Evolutionary conservation across 768 basidiomycete genomes (phyloP), one percentile per base, ranked within the genome.

Genomic region (Collybiopsis luxurians): DNA sequence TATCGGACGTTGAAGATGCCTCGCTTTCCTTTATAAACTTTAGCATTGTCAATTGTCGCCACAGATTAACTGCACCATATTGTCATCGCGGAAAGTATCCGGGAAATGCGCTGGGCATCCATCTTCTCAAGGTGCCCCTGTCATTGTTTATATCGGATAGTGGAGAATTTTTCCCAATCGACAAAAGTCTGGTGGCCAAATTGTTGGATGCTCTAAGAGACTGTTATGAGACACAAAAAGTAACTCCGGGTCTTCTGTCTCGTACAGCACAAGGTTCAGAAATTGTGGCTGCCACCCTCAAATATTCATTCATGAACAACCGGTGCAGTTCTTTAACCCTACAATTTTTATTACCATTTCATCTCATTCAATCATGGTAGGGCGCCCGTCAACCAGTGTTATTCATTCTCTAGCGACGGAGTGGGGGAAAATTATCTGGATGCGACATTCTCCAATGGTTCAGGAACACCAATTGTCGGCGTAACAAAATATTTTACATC

Each of bases 321-420:
- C n/a, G n/a, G n/a, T n/a, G n/a, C n/a, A n/a, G n/a, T n/a, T n/a
- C n/a, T n/a, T n/a, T n/a, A n/a, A n/a, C n/a, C n/a, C n/a, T n/a
- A n/a, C n/a, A n/a, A n/a, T n/a, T n/a, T n/a, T n/a, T n/a, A n/a
- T n/a, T n/a, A n/a, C n/a, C n/a, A n/a, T n/a, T n/a, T n/a, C n/a
- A n/a, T n/a, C n/a, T n/a, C n/a, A n/a, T n/a, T n/a, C n/a, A n/a
- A n/a, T n/a, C n/a, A n/a, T n/a, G n/a, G n/a, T n/a, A n/a, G n/a
- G n/a, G 55, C 3, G 30, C 62, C 5, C 60, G 63, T 15, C 58
- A 62, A 49, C 39, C 58, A 7, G 58, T 59, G 15, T 65, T 64
- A n/a, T 17, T 58, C 54, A 47, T 62, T 62, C 38, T 57, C 67
- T 11, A 61, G 59, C 39, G 66, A 68, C 44, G 67, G 67, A 2